phyloP scores from a whole-genome alignment of 495 filamentous ascomycete genomes.

The Sporormia fimetaria region DNA sequence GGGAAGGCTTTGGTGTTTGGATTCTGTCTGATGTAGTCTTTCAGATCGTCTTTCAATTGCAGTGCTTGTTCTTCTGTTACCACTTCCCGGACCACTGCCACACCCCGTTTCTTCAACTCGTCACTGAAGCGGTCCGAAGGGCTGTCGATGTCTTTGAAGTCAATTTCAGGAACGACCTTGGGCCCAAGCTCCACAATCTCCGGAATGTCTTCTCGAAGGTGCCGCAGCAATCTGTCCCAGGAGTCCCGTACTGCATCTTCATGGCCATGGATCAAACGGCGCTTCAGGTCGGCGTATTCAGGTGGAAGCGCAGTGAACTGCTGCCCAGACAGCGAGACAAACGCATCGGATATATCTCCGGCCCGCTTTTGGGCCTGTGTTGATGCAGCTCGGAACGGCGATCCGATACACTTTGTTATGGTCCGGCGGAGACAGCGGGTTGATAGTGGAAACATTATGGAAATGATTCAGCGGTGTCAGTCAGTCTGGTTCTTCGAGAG shows the following conservation, averaged over 20 bases:
- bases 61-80: constrained; percentile 31
- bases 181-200: constrained; percentile 36
- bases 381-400: constrained; percentile 18
- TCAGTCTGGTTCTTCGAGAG: no score
- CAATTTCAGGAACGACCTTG: constrained; percentile 32
- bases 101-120: constrained; percentile 30
- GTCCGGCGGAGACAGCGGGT: constrained; percentile 9
- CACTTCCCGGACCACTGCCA: constrained; percentile 34
- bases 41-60: constrained; percentile 31
- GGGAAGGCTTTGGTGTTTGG: constrained; percentile 41
- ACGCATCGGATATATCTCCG: constrained; percentile 76
- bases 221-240: constrained; percentile 57
- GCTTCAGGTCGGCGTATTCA: constrained; percentile 69
- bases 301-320: constrained; percentile 52
- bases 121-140: constrained; percentile 20
- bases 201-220: constrained; percentile 44
- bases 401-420: neutral
- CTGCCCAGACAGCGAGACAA: constrained; percentile 64
- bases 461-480: no score
- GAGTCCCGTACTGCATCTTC: constrained; percentile 50
- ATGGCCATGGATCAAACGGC: constrained; percentile 47
- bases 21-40: constrained; percentile 32
- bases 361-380: constrained; percentile 29
- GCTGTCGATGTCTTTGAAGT: constrained; percentile 31
- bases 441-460: no score